Evolutionary conservation across 257 asterid genomes (phyloP).

Genomic region (Petunia secreta): DNA sequence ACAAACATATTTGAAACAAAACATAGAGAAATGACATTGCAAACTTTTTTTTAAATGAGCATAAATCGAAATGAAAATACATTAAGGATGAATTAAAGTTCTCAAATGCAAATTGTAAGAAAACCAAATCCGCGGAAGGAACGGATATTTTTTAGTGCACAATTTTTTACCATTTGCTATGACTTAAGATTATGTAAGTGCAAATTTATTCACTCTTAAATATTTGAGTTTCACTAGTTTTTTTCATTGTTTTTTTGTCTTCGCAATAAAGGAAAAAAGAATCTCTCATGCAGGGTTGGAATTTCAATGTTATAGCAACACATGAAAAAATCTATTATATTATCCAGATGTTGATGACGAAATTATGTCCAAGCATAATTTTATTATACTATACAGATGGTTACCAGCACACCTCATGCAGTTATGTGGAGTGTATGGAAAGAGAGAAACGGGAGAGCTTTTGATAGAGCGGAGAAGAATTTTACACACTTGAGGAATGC

Average conservation of each 20-base stretch:
- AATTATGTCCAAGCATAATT: too few species aligned
- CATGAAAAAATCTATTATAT: neutral
- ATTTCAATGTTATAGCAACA: neutral
- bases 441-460: too few species aligned
- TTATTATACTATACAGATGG: too few species aligned
- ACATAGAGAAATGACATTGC: neutral
- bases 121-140: neutral
- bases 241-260: neutral
- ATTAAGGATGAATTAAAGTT: neutral
- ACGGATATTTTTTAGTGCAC: neutral
- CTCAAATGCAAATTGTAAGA: conserved; percentile 1
- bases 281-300: neutral
- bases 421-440: too few species aligned
- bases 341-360: neutral
- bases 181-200: neutral
- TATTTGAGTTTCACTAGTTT: neutral
- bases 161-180: neutral
- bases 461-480: too few species aligned
- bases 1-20: neutral
- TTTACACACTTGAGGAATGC: too few species aligned
- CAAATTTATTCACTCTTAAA: neutral
- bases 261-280: neutral
- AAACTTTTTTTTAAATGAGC: neutral
- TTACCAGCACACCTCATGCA: too few species aligned
- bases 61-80: neutral